Conservation (phyloP, 345 rosid species). For the Heritiera fomes region DNA sequence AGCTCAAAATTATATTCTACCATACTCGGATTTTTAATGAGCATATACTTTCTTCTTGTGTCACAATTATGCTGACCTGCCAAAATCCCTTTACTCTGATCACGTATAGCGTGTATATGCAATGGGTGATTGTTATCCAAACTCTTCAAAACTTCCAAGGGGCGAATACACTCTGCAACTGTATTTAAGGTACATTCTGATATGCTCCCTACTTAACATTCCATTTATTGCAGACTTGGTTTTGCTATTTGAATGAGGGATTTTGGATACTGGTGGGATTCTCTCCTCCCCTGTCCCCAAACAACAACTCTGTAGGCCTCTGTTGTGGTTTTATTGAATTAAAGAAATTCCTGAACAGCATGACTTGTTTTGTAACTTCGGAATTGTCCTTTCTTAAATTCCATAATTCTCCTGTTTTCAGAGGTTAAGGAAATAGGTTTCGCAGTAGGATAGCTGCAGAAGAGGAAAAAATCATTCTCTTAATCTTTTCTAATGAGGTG, state of each 20-base stretch:
- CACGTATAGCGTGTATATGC: conserved; percentile 71
- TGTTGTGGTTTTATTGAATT: neutral
- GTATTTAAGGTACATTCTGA: conserved; percentile 61
- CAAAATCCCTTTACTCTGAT: conserved; percentile 3
- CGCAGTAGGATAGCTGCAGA: conserved; percentile 15
- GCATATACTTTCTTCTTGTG: conserved; percentile 15
- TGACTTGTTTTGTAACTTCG: conserved; percentile 5
- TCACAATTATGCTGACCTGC: conserved; percentile 1
- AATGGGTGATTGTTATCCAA: conserved; percentile 87
- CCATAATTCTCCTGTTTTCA: conserved; percentile 11
- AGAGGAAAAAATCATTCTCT: conserved; percentile 12
- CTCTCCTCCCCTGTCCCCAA: no score
- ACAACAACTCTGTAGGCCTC: neutral
- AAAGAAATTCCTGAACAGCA: conserved; percentile 7
- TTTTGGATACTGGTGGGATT: neutral
- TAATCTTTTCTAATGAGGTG: neutral
- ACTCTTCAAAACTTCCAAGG: conserved; percentile 80
- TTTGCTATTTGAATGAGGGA: neutral
- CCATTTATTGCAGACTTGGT: neutral
- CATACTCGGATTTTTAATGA: neutral
- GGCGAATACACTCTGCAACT: conserved; percentile 83
- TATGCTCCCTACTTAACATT: neutral
- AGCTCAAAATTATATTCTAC: conserved; percentile 8
- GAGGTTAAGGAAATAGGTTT: conserved; percentile 6
- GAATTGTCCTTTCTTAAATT: conserved; percentile 6